phyloP scores from a whole-genome alignment of 2,329 filamentous ascomycete genomes.

The Neophaeococcomyces aloes region DNA sequence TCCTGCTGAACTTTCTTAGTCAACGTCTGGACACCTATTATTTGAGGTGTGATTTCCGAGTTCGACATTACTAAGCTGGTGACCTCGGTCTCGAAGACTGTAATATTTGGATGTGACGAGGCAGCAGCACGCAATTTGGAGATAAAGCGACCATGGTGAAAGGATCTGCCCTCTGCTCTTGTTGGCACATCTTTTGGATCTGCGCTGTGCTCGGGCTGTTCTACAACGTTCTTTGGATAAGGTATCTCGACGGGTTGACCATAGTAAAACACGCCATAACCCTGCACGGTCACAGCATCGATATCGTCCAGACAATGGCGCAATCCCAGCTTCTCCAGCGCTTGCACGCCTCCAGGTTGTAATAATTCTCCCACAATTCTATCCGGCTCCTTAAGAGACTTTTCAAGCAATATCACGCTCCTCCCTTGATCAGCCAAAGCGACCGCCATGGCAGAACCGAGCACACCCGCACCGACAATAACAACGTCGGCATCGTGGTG shows the following conservation, averaged over 20 bases:
- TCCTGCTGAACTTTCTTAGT: slow-evolving; percentile 56
- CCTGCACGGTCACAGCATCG: slow-evolving; percentile 69
- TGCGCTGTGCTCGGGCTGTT: slow-evolving; percentile 12
- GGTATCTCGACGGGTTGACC: slow-evolving; percentile 62
- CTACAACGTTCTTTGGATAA: slow-evolving; percentile 54
- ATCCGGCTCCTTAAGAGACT: slow-evolving; percentile 81
- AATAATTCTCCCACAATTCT: slow-evolving; percentile 92
- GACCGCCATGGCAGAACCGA: slow-evolving; percentile 77
- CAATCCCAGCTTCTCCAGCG: slow-evolving; percentile 70
- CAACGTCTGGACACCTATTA: slow-evolving; percentile 71
- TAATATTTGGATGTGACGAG: slow-evolving; percentile 67
- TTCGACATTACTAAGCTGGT: slow-evolving; percentile 61
- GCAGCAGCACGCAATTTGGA: slow-evolving; percentile 68
- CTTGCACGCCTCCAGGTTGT: slow-evolving; percentile 79
- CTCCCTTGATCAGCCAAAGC: slow-evolving; percentile 80
- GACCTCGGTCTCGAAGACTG: slow-evolving; percentile 81
- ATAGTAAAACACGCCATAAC: slow-evolving; percentile 81
- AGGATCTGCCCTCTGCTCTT: slow-evolving; percentile 62
- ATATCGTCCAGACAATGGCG: slow-evolving; percentile 76
- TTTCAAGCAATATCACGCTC: slow-evolving; percentile 81
- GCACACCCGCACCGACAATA: slow-evolving; percentile 80
- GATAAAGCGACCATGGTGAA: slow-evolving; percentile 94
- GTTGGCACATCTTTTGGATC: slow-evolving; percentile 29
- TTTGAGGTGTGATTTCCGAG: slow-evolving; percentile 43
- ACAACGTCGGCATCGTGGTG: slow-evolving; percentile 69